A percentile compares a stretch with the other conserved stretches of the same genome.
Conservation (phyloP, 1,284 basidiomycete species). For the Boletus semigastroideus region DNA sequence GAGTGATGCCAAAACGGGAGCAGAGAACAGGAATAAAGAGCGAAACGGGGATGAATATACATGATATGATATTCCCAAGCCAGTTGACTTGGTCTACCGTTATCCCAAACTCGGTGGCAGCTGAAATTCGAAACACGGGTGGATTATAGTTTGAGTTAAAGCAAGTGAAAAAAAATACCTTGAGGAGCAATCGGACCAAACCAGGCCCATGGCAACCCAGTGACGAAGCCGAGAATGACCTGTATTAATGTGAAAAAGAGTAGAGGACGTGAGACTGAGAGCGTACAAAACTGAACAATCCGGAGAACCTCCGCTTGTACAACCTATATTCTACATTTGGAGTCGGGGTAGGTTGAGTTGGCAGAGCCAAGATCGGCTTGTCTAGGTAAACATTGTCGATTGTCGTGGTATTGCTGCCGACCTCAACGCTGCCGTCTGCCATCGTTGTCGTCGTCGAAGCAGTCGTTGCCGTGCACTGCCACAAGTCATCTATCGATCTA, state of each 20-base stretch:
- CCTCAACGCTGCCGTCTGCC: not conserved
- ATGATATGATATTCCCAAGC: slow-evolving; percentile 67
- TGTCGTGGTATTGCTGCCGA: not conserved
- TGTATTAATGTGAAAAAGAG: slow-evolving; percentile 24
- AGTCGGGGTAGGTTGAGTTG: not conserved
- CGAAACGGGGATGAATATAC: slow-evolving; percentile 61
- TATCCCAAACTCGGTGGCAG: slow-evolving; percentile 57
- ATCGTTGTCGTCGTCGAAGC: not conserved
- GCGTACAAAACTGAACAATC: slow-evolving; percentile 60
- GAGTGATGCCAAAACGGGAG: slow-evolving; percentile 56
- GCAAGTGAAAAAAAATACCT: slow-evolving; percentile 37
- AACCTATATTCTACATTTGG: slow-evolving; percentile 46
- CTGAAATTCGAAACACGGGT: slow-evolving; percentile 36
- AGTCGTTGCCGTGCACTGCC: too few species aligned
- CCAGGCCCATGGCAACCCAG: slow-evolving; percentile 67
- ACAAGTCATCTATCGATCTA: not conserved
- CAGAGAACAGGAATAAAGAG: slow-evolving; percentile 56
- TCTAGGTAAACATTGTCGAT: not conserved
- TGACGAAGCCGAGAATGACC: slow-evolving; percentile 60
- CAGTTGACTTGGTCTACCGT: slow-evolving; percentile 71
- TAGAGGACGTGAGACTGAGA: not conserved
- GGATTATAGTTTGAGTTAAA: too few species aligned
- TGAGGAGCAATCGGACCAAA: slow-evolving; percentile 75
- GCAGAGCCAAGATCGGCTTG: not conserved
- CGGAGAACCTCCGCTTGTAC: slow-evolving; percentile 66